Base-by-base conservation (phyloP, 352 stramenopile species). In the Hyaloperonospora brassicae region DNA sequence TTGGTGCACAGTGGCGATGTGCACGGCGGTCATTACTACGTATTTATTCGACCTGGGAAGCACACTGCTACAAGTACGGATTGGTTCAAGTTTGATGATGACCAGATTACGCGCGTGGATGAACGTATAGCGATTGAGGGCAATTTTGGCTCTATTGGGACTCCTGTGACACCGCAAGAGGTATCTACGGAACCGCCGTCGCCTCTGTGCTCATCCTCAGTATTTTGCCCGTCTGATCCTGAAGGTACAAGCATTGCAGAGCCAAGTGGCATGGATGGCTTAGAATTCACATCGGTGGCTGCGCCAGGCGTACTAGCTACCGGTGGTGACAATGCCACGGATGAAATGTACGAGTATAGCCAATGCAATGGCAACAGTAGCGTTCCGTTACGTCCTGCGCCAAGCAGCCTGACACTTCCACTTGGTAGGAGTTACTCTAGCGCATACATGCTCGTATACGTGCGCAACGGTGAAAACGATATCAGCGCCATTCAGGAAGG, bases 381-480 rank as follows among this genome's bases (percentile, higher is more conserved):
- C 42, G 34, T 64, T 5, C 12, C 45, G n/a, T 23, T 36, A 38
- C 23, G 25, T 39, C 36, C 64, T 10, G 41, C 51, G n/a, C 59
- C 61, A 1, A 76, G 62, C 39, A 80, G 62, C 24, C 55, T 83
- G 23, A 72, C 86, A 58, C 40, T 87, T 27, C 78, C 84, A 34
- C 57, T 89, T 12, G 64, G 56, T 10, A 65, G 70, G 6, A 93
- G 67, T 38, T 93, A 88, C 51, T 84, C 82, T 3, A 95, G 84
- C 35, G 84, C 84, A 3, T 95, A 95, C 53, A 95, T 95, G 84
- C 81, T 95, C 3, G 84, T 93, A 27, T 93, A 93, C 50, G 72
- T 93, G 12, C 83, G 83, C 2, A 80, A 89, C 45, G 80, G 79
- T 11, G 63, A 78, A 27, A 92, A 87, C 39, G 82, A 87, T 38